Evolutionary conservation across 164 flowering plant species (phyloP).

Genomic region (Santalum album): DNA sequence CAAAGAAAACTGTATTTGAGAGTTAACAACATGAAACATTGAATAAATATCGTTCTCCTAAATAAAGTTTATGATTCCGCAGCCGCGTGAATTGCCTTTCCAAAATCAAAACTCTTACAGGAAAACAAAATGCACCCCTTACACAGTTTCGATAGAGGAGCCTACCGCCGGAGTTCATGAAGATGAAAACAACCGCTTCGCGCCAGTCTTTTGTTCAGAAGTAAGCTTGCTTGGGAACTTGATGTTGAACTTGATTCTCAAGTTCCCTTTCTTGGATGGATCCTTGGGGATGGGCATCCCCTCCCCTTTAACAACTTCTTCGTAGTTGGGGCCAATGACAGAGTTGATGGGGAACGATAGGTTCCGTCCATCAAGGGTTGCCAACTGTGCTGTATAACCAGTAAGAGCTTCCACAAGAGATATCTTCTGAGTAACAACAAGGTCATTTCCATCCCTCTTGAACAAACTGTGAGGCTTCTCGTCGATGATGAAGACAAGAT

Average conservation of each 20-base stretch:
- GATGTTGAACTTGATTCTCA: conserved; percentile 77
- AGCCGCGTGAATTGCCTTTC: conserved; percentile 3
- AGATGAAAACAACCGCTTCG: conserved; percentile 52
- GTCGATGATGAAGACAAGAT: conserved; percentile 79
- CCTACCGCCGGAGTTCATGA: conserved; percentile 18
- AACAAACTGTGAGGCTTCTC: conserved; percentile 76
- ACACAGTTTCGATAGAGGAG: conserved; percentile 8
- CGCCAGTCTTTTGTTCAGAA: conserved; percentile 73
- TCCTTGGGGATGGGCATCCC: conserved; percentile 94
- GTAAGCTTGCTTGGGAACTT: conserved; percentile 73
- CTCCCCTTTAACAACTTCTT: conserved; percentile 75
- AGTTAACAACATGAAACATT: too few species aligned
- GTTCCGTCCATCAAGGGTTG: conserved; percentile 72
- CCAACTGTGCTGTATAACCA: conserved; percentile 64
- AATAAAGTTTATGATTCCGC: background rate
- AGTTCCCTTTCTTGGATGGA: conserved; percentile 67
- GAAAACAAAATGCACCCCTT: conserved; percentile 13
- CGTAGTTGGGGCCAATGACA: conserved; percentile 55
- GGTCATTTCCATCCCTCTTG: conserved; percentile 89
- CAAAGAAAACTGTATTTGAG: too few species aligned
- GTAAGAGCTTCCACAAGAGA: conserved; percentile 80
- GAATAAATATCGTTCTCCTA: too few species aligned
- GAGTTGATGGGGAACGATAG: conserved; percentile 50
- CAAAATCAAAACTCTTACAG: conserved; percentile 1
- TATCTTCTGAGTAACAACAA: conserved; percentile 56